Percentiles rank a stretch among this genome's conserved stretches.
Conservation (phyloP, 306 rosid genomes). For the Echinosophora koreensis region DNA sequence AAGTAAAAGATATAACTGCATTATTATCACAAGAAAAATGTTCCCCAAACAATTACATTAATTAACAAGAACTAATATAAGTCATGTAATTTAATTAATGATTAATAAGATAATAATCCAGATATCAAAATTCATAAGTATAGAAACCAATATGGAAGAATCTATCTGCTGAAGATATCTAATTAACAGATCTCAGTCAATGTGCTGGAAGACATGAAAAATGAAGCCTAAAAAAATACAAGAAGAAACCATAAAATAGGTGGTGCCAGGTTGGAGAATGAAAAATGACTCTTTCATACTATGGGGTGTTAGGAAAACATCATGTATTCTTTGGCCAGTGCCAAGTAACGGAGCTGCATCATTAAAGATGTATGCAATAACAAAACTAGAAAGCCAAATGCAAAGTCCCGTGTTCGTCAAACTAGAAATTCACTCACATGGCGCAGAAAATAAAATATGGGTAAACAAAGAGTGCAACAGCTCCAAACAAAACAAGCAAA, state of each 20-base stretch:
- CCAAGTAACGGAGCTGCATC: constrained; percentile 43
- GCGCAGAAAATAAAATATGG: constrained; percentile 4
- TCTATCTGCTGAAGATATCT: neutral
- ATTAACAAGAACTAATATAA: neutral
- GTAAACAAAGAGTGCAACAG: neutral
- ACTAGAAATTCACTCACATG: constrained; percentile 27
- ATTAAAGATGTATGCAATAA: constrained; percentile 51
- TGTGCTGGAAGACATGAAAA: neutral
- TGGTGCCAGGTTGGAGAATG: neutral
- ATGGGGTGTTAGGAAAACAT: constrained; percentile 31
- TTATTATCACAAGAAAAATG: neutral
- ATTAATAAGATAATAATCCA: neutral
- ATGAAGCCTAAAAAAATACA: neutral
- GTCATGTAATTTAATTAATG: constrained; percentile 11
- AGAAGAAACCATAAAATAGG: neutral
- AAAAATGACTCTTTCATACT: constrained; percentile 24
- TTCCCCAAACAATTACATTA: neutral
- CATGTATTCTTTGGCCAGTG: constrained; percentile 38
- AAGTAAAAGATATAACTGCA: neutral
- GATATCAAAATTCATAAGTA: neutral
- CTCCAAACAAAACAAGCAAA: constrained; percentile 43
- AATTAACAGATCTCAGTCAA: neutral
- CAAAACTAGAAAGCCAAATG: constrained; percentile 59
- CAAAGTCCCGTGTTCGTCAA: constrained; percentile 36
- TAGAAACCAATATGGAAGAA: neutral